Base-by-base conservation (phyloP, 805 yeast species). In the Schwanniomyces occidentalis region DNA sequence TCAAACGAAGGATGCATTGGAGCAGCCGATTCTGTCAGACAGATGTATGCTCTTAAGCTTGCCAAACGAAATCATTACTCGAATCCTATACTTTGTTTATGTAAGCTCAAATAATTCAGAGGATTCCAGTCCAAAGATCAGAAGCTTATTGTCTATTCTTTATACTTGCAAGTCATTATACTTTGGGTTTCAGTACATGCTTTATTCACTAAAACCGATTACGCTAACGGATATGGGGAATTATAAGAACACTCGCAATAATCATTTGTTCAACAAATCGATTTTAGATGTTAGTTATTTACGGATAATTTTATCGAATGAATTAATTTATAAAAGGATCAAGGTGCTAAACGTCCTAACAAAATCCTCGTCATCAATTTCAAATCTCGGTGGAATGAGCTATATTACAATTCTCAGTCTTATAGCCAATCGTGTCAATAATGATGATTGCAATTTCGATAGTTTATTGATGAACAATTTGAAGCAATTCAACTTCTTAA, bases 81-180 rank as follows among this genome's bases (percentile, higher is more conserved):
- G 41, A 20, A 41, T 47, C 6, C 13, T 47, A 8, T 47, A 34
- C 22, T 31, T 24, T 18, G 31, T 34, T 6, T 27, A 23, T 24
- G 30, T 20, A 12, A 18, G 28, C 8, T 10, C 32, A 20, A 16
- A 9, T 27, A 20, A 15, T 8, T 6, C 9, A 10, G 18, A 16
- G 22, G 12, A 5, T 17, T 17, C 12, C 5, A 12, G 22, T 3
- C n/a, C n/a, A n/a, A n/a, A n/a, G n/a, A 27, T 33, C n/a, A 22
- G 18, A 5, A 32, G 40, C 16, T 16, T 47, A 6, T 20, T 35
- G 16, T 30, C 39, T 18, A 23, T 45, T 19, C 16, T 43, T 19
- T 24, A 13, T 6, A 41, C 49, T 7, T 45, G 49, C 31, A 35
- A 27, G 21, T 24, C 27, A 13, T 24, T 47, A 10, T 42, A 42